phyloP scores from a whole-genome alignment of 148 eudicot genomes.

The Spergularia marina region DNA sequence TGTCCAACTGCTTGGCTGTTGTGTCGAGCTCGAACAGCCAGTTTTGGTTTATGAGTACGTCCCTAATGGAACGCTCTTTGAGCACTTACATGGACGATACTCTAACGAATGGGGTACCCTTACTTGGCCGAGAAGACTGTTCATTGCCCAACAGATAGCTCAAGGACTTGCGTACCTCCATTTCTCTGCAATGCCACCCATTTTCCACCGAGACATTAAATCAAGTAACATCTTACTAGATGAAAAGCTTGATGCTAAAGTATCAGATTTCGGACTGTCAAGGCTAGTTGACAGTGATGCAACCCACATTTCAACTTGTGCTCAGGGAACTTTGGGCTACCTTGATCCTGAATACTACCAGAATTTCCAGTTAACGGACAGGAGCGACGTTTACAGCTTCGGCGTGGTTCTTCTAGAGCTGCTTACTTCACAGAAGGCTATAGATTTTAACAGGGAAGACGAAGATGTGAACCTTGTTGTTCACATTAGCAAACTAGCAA shows the following conservation, averaged over 20 bases:
- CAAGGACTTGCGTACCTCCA: slow-evolving; percentile 61
- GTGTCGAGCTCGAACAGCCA: slow-evolving; percentile 52
- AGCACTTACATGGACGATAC: slow-evolving; percentile 43
- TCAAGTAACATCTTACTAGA: slow-evolving; percentile 58
- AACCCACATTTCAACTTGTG: slow-evolving; percentile 49
- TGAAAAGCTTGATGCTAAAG: slow-evolving; percentile 55
- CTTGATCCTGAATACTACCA: slow-evolving; percentile 62
- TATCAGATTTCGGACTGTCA: slow-evolving; percentile 62
- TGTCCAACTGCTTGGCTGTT: slow-evolving; percentile 53
- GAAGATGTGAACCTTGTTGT: slow-evolving; percentile 53
- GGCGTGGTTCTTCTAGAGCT: slow-evolving; percentile 60
- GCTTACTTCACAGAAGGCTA: slow-evolving; percentile 46
- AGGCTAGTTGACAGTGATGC: slow-evolving; percentile 45
- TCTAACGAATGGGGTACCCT: slow-evolving; percentile 32
- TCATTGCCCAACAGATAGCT: slow-evolving; percentile 50
- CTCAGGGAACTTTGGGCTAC: slow-evolving; percentile 61
- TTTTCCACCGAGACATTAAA: slow-evolving; percentile 59
- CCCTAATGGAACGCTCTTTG: slow-evolving; percentile 55
- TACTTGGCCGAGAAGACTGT: slow-evolving; percentile 40
- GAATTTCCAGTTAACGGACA: slow-evolving; percentile 49
- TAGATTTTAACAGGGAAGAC: slow-evolving; percentile 57
- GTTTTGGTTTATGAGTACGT: slow-evolving; percentile 51
- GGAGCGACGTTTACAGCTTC: slow-evolving; percentile 64
- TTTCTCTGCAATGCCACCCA: slow-evolving; percentile 53
- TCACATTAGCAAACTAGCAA: slow-evolving; percentile 37